Evolutionary conservation across 441 rosid genomes (phyloP), one percentile per base, ranked within the genome.

Genomic region (Isatis lusitanica): DNA sequence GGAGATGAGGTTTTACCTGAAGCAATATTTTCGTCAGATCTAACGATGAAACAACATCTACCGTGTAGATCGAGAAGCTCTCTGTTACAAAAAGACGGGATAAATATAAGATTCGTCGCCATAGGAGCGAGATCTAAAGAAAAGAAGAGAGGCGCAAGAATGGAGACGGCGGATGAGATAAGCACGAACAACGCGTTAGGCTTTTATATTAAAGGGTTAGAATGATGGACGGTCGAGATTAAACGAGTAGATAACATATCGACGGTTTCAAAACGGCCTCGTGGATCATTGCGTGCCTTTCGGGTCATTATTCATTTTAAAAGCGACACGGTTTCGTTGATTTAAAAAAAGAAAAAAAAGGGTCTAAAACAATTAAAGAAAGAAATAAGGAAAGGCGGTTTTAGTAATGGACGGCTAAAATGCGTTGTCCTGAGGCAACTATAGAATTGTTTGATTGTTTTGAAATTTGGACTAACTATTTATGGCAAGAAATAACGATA

Each of bases 281-380:
- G 80, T 77, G 80, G 65, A 30, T 1, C 46, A 21, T 59, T 66
- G 33, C 77, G 73, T 71, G 77, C 70, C 73, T 60, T 43, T 71
- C 59, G 53, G 57, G 63, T 56, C 67, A 64, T 47, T 69, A 5
- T 16, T 43, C 63, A 30, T 30, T 36, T 50, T n/a, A n/a, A 70
- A 56, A 70, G 75, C 59, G 12, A 57, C 63, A 39, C 71, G 48
- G 79, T 70, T 69, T 75, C 15, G 17, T 7, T 42, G 9, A 26
- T 26, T 16, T 50, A 47, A 6, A 8, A 3, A 33, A 42, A 18
- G 2, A 55, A 11, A 9, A 3, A 9, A 26, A 0, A n/a, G n/a
- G n/a, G n/a, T n/a, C n/a, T n/a, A n/a, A 21, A 9, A 33, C 1
- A n/a, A 6, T 46, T 0, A 50, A 13, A 9, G 1, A 15, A 44